phyloP scores from a whole-genome alignment of 305 asterid species.

The Fraxinus paxiana region DNA sequence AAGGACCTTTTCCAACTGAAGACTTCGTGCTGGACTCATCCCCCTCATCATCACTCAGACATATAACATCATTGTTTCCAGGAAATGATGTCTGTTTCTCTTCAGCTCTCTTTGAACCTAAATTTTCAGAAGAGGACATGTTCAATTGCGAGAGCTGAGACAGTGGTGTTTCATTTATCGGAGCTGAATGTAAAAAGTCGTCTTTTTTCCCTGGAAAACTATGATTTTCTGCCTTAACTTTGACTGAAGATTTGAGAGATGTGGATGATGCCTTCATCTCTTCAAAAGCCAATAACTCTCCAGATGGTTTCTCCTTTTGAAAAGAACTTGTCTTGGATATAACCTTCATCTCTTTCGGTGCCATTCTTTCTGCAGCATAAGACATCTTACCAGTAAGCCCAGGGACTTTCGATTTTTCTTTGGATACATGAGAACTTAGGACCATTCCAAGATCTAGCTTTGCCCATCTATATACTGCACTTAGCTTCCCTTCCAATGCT shows the following conservation, averaged over 20 bases:
- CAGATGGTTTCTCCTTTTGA: slow-evolving; percentile 32
- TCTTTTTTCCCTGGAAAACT: slow-evolving; percentile 34
- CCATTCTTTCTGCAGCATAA: slow-evolving; percentile 35
- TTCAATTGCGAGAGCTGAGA: slow-evolving; percentile 28
- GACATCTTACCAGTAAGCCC: slow-evolving; percentile 35
- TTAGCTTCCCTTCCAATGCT: slow-evolving; percentile 82
- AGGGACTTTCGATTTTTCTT: slow-evolving; percentile 44
- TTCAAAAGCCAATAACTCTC: slow-evolving; percentile 46
- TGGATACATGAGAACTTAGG: slow-evolving; percentile 63
- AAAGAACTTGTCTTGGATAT: slow-evolving; percentile 25
- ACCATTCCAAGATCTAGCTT: slow-evolving; percentile 77
- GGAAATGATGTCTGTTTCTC: slow-evolving; percentile 21
- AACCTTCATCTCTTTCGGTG: slow-evolving; percentile 31
- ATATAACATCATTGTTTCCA: slow-evolving; percentile 40
- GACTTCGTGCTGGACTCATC: slow-evolving; percentile 32
- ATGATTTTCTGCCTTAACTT: slow-evolving; percentile 31
- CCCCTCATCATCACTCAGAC: slow-evolving; percentile 64
- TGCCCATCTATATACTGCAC: slow-evolving; percentile 88
- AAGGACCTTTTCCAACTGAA: slow-evolving; percentile 27
- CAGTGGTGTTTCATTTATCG: slow-evolving; percentile 23
- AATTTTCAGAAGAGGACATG: slow-evolving; percentile 20
- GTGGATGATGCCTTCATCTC: slow-evolving; percentile 31
- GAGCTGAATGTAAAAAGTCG: slow-evolving; percentile 21
- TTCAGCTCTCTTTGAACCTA: slow-evolving; percentile 33
- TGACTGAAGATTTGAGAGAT: slow-evolving; percentile 23